These are phyloP conservation scores for Paecilomyces variotii DNA, from an alignment of 2,329 filamentous ascomycete species.

Conservation along the genomic window DNA sequence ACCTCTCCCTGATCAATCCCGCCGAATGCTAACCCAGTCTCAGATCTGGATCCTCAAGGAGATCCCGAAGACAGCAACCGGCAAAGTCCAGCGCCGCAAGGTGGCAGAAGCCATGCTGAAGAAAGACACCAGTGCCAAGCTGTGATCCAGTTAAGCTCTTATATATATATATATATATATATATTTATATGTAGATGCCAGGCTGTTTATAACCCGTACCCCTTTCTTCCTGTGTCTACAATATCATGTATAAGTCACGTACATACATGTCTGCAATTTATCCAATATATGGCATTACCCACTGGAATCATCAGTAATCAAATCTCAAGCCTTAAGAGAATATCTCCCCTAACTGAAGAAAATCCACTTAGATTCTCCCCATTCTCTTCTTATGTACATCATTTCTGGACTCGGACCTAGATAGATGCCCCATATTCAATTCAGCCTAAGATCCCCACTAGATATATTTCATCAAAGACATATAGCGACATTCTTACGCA, in stretches of 20 bases:
- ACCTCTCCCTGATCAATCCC: background rate
- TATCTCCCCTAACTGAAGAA: too few species aligned
- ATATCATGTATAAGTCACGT: background rate
- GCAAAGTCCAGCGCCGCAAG: slow-evolving; percentile 77
- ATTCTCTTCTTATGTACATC: too few species aligned
- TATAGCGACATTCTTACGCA: too few species aligned
- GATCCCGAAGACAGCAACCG: slow-evolving; percentile 89
- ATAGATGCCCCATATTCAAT: too few species aligned
- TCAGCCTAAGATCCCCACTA: too few species aligned
- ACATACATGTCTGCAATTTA: background rate
- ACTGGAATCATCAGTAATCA: too few species aligned
- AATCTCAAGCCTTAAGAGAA: too few species aligned
- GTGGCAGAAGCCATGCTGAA: slow-evolving; percentile 81
- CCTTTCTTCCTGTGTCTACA: background rate
- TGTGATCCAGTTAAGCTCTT: slow-evolving; percentile 26
- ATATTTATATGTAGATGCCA: background rate
- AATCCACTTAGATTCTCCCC: too few species aligned
- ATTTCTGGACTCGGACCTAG: too few species aligned
- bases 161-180: background rate
- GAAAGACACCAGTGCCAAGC: slow-evolving; percentile 51
- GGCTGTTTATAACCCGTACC: too few species aligned
- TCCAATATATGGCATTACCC: too few species aligned
- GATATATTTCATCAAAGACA: too few species aligned
- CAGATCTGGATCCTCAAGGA: slow-evolving; percentile 72
- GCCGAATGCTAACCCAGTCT: background rate